Percentiles rank a stretch among this genome's conserved stretches.
Conservation (phyloP, 495 filamentous ascomycete genomes). For the Oidiodendron maius region DNA sequence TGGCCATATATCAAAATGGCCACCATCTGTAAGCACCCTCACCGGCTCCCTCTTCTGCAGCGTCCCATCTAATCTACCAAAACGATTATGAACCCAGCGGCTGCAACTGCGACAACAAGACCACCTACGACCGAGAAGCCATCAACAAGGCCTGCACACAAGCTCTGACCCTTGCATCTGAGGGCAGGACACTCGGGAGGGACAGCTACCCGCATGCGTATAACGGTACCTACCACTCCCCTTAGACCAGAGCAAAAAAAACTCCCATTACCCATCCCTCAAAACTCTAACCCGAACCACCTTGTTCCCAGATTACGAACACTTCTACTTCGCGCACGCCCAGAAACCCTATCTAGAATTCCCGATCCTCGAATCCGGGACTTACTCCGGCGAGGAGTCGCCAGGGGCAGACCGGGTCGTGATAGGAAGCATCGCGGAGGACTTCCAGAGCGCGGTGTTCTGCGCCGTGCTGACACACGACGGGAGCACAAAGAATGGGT, state of each 20-base stretch:
- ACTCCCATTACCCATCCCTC: not conserved
- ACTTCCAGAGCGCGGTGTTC: conserved; percentile 20
- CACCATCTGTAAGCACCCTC: conserved; percentile 2
- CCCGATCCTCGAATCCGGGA: conserved; percentile 19
- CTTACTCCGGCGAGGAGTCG: conserved; percentile 11
- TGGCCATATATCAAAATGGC: conserved; percentile 1
- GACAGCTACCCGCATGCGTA: conserved; percentile 27
- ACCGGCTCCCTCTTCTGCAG: not conserved
- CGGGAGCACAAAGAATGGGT: conserved; percentile 18
- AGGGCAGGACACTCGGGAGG: conserved; percentile 18
- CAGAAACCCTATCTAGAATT: conserved; percentile 25
- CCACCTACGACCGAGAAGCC: conserved; percentile 9
- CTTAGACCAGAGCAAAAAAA: not conserved
- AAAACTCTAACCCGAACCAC: not conserved
- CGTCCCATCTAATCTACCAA: not conserved
- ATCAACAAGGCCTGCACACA: conserved; percentile 19
- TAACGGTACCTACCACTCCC: conserved; percentile 12
- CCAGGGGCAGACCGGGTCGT: conserved; percentile 24
- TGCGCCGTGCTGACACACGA: conserved; percentile 22
- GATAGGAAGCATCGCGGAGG: conserved; percentile 20
- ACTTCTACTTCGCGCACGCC: conserved; percentile 23
- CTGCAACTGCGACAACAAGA: conserved; percentile 19
- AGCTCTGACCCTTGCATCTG: conserved; percentile 16
- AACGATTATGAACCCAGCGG: conserved; percentile 14
- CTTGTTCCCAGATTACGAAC: conserved; percentile 17